Evolutionary conservation across 352 stramenopile species (phyloP).

Genomic region (Pythium apleroticum): DNA sequence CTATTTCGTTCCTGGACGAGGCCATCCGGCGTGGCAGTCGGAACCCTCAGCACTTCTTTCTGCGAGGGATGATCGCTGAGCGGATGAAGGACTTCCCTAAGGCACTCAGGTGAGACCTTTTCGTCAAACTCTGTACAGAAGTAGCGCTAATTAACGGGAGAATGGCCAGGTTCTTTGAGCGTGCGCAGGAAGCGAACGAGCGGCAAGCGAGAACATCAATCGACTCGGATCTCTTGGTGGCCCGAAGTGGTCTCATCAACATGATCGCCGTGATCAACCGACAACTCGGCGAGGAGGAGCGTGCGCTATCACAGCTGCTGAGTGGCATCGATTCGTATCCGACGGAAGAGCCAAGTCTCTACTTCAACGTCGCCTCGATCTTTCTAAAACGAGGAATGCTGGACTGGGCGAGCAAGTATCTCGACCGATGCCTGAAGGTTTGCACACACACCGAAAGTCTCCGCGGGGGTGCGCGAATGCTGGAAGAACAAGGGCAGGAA

Average conservation of each 20-base stretch:
- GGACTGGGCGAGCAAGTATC: constrained; percentile 18
- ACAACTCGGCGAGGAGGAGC: constrained; percentile 26
- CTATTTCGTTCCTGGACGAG: constrained; percentile 12
- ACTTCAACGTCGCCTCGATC: constrained; percentile 51
- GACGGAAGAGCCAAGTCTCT: constrained; percentile 34
- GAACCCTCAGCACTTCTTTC: constrained; percentile 19
- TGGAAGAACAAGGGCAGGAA: constrained; percentile 7
- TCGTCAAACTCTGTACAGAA: background rate
- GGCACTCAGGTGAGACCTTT: constrained; percentile 5
- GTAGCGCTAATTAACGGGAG: background rate
- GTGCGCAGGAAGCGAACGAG: constrained; percentile 11
- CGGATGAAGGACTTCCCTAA: constrained; percentile 1
- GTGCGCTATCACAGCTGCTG: constrained; percentile 35
- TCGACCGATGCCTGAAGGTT: constrained; percentile 17
- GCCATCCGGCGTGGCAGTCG: constrained; percentile 16
- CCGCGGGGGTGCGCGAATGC: background rate
- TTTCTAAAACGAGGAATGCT: constrained; percentile 25
- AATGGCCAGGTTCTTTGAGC: constrained; percentile 11
- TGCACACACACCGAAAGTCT: constrained; percentile 6
- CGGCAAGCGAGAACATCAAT: background rate
- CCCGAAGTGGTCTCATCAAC: constrained; percentile 36
- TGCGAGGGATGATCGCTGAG: constrained; percentile 18
- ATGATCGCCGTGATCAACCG: constrained; percentile 41
- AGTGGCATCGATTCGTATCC: constrained; percentile 39
- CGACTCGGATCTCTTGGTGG: constrained; percentile 13